These are phyloP conservation scores for Daldinia eschscholtzii DNA, from an alignment of 2,329 filamentous ascomycete species.

Conservation along the genomic window DNA sequence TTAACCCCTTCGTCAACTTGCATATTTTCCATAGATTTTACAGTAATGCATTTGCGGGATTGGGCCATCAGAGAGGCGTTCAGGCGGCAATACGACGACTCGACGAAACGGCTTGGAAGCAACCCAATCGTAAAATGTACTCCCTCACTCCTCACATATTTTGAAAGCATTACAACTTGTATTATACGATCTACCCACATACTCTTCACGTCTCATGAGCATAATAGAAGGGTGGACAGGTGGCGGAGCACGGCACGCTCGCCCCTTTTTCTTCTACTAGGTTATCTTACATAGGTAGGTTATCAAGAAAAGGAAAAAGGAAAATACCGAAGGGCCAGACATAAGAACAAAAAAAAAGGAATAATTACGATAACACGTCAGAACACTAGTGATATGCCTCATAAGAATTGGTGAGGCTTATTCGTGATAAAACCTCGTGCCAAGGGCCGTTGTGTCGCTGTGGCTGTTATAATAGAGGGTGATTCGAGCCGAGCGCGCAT, in stretches of 20 bases:
- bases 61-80: conserved; percentile 46
- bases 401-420: conserved; percentile 21
- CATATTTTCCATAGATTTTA: conserved; percentile 46
- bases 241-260: conserved; percentile 19
- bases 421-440: conserved; percentile 18
- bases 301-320: conserved; percentile 13
- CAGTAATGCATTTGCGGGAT: conserved; percentile 48
- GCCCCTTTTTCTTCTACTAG: conserved; percentile 6
- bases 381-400: conserved; percentile 30
- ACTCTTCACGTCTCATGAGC: conserved; percentile 24
- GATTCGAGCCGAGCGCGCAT: conserved; percentile 10
- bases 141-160: conserved; percentile 46
- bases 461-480: conserved; percentile 18
- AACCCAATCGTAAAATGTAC: conserved; percentile 41
- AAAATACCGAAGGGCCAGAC: conserved; percentile 12
- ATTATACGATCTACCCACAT: conserved; percentile 40
- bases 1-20: conserved; percentile 43
- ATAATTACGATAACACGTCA: conserved; percentile 35
- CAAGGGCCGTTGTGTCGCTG: conserved; percentile 29
- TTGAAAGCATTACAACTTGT: conserved; percentile 34
- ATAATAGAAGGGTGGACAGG: conserved; percentile 28
- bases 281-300: conserved; percentile 10
- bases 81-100: conserved; percentile 45
- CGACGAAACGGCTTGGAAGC: conserved; percentile 41
- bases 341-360: conserved; percentile 6